Evolutionary conservation across 495 filamentous ascomycete species (phyloP).

Genomic region (Penicillium nucicola): DNA sequence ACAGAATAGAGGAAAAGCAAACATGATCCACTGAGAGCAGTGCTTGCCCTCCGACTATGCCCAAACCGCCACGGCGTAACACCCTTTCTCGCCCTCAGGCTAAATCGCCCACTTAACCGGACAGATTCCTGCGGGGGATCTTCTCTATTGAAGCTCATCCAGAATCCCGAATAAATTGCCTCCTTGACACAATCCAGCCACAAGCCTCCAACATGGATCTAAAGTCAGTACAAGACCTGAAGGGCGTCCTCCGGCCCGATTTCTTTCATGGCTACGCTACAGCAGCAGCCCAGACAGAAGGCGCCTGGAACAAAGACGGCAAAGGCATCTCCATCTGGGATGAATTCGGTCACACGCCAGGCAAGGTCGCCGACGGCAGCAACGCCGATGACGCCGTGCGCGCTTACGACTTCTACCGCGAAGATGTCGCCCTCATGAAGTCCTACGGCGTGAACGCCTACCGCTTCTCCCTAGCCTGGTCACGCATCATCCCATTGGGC

Average conservation of each 20-base stretch:
- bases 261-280: conserved; percentile 39
- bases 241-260: conserved; percentile 26
- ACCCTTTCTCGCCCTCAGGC: conserved; percentile 1
- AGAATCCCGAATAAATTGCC: neutral
- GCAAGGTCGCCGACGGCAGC: conserved; percentile 65
- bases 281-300: conserved; percentile 62
- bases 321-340: conserved; percentile 72
- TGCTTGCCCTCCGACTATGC: neutral
- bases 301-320: conserved; percentile 61
- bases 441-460: conserved; percentile 60
- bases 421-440: conserved; percentile 72
- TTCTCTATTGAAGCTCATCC: neutral
- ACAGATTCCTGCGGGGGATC: neutral
- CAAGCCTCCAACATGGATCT: conserved; percentile 23
- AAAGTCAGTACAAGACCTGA: conserved; percentile 28
- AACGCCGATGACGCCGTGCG: conserved; percentile 66
- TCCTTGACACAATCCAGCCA: neutral
- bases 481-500: conserved; percentile 60
- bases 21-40: neutral
- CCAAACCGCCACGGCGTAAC: conserved; percentile 13
- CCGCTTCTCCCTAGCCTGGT: conserved; percentile 72
- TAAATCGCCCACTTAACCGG: conserved; percentile 11
- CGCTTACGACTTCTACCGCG: conserved; percentile 64
- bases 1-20: too few relatives aligned
- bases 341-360: conserved; percentile 62